These are phyloP conservation scores for Alternaria sp. DNA, from an alignment of 2,329 filamentous ascomycete genomes.

Conservation along the genomic window DNA sequence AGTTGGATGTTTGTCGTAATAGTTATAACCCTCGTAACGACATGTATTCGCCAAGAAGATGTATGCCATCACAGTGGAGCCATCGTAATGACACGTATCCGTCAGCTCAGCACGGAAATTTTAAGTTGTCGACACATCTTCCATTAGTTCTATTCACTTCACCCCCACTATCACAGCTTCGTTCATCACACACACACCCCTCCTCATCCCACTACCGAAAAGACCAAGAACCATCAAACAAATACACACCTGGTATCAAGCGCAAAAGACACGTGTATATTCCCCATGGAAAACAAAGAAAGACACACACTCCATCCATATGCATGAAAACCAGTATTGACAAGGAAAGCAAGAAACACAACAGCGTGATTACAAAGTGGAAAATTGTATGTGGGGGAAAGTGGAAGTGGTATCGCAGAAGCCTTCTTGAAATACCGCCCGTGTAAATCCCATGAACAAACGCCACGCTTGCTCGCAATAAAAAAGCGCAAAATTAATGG, in stretches of 20 bases:
- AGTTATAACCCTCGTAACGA: too few species aligned
- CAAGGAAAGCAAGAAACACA: neutral
- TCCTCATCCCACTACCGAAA: neutral
- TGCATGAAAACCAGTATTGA: neutral
- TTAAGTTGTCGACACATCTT: neutral
- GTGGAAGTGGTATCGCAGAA: constrained; percentile 2
- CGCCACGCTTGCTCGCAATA: constrained; percentile 2
- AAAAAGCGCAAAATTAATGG: neutral
- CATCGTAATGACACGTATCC: neutral
- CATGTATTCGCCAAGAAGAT: neutral
- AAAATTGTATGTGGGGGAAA: neutral
- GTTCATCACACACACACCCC: neutral
- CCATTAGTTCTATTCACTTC: neutral
- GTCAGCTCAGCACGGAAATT: neutral
- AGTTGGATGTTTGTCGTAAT: too few species aligned
- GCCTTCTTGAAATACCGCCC: neutral
- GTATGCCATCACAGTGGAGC: neutral
- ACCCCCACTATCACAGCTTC: neutral
- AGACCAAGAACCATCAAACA: neutral
- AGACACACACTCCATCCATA: constrained; percentile 2
- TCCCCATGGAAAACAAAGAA: neutral
- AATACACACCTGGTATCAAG: constrained; percentile 2
- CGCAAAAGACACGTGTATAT: constrained; percentile 3
- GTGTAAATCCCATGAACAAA: neutral
- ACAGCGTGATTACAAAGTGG: neutral